These are phyloP conservation scores for Sphagnum tenellum DNA, from an alignment of 225 moss, liverwort and hornwort species.

Conservation along the genomic window DNA sequence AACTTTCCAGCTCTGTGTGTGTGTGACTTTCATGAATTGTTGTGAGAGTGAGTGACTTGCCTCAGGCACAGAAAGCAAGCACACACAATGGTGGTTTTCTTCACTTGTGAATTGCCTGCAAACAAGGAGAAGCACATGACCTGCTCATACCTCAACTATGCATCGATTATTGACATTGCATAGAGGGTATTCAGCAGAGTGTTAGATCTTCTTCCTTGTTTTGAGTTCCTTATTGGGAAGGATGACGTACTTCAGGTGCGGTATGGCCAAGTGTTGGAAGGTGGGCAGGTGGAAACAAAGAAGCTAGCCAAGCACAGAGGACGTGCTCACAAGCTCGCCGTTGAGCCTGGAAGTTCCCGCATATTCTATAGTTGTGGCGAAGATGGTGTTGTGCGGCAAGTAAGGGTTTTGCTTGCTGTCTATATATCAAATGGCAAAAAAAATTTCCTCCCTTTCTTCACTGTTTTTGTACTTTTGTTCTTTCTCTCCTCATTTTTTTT, in stretches of 20 bases:
- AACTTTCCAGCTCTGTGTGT: too few species aligned
- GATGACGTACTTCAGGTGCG: constrained; percentile 39
- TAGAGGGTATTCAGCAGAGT: too few species aligned
- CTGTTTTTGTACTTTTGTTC: background rate
- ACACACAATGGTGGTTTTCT: too few species aligned
- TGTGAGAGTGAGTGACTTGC: background rate
- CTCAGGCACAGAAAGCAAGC: too few species aligned
- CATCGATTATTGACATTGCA: too few species aligned
- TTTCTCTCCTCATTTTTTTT: background rate
- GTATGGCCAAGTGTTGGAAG: constrained; percentile 56
- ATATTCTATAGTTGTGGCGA: constrained; percentile 70
- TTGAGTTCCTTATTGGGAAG: too few species aligned
- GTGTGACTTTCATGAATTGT: background rate
- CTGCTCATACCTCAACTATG: too few species aligned
- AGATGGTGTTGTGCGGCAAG: constrained; percentile 50
- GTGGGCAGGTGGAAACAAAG: constrained; percentile 60
- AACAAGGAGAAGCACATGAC: too few species aligned
- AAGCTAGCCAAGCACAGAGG: constrained; percentile 59
- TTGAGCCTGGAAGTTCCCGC: constrained; percentile 78
- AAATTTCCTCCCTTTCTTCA: background rate
- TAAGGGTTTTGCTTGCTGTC: constrained; percentile 4
- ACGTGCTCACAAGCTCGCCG: constrained; percentile 72
- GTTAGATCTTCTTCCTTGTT: too few species aligned
- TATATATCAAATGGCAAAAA: background rate
- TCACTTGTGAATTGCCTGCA: too few species aligned